A percentile compares a stretch with the other conserved stretches of the same genome.
phyloP scores from a whole-genome alignment of 129 eudicot genomes.

The Pittosporum tobira region DNA sequence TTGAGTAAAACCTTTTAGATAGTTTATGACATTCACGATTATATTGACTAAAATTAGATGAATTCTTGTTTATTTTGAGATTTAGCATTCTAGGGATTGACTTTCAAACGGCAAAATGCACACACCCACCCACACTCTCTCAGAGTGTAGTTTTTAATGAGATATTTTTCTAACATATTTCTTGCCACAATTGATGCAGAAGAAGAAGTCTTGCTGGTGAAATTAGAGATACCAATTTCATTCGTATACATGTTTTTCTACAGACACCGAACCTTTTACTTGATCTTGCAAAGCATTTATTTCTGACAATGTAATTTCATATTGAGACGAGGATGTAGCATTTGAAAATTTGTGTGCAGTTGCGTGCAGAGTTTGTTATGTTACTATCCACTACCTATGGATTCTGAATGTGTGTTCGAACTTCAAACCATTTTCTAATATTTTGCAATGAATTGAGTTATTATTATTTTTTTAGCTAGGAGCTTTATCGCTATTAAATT shows the following conservation, averaged over 20 bases:
- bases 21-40: too few species aligned
- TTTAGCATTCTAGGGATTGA: too few species aligned
- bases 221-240: conserved; percentile 10
- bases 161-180: conserved; percentile 5
- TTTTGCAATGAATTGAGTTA: not conserved
- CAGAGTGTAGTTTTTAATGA: not conserved
- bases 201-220: conserved; percentile 87
- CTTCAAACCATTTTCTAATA: not conserved
- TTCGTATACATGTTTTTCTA: not conserved
- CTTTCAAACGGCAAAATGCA: too few species aligned
- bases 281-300: conserved; percentile 4
- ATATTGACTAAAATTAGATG: too few species aligned
- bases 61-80: too few species aligned
- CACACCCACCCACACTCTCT: not conserved
- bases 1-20: too few species aligned
- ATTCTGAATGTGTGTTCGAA: not conserved
- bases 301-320: not conserved
- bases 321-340: not conserved
- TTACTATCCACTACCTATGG: not conserved
- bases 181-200: conserved; percentile 35
- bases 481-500: too few species aligned
- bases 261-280: not conserved
- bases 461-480: not conserved
- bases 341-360: conserved; percentile 3
- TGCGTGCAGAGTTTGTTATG: too few species aligned